These are phyloP conservation scores for Dactylellina sp. DNA, from an alignment of 2,329 filamentous ascomycete species.

Conservation along the genomic window DNA sequence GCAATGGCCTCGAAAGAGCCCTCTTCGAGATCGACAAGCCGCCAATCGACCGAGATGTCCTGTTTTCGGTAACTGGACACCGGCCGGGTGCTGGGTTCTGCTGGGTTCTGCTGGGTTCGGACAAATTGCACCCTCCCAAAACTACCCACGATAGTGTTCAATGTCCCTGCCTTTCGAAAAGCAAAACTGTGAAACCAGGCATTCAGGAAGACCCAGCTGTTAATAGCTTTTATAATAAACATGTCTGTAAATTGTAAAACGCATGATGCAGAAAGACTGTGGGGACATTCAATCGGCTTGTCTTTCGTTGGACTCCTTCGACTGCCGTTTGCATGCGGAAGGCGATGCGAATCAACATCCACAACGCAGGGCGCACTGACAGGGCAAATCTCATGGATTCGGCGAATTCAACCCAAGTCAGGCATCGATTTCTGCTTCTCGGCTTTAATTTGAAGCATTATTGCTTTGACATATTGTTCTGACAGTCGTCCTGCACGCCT, in stretches of 20 bases:
- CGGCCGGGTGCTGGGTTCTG: constrained; percentile 41
- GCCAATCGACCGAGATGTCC: constrained; percentile 30
- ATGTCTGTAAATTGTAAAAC: constrained; percentile 33
- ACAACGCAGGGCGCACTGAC: constrained; percentile 11
- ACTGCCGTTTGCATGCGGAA: constrained; percentile 53
- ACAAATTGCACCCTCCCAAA: constrained; percentile 9
- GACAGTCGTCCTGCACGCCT: no score
- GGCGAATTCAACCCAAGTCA: constrained; percentile 6
- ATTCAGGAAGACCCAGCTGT: no score
- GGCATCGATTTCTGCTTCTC: no score
- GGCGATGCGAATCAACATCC: constrained; percentile 41
- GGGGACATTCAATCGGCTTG: constrained; percentile 18
- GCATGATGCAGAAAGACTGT: constrained; percentile 48
- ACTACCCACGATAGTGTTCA: no score
- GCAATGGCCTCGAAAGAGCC: constrained; percentile 10
- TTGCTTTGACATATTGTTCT: constrained; percentile 13
- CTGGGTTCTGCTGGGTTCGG: constrained; percentile 5
- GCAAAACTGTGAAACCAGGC: no score
- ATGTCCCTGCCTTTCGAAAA: no score
- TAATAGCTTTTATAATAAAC: constrained; percentile 9
- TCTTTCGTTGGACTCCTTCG: constrained; percentile 9
- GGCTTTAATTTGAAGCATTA: no score
- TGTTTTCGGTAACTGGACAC: constrained; percentile 55
- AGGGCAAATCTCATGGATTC: constrained; percentile 23
- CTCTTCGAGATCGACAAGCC: constrained; percentile 51